A percentile compares a stretch with the other conserved stretches of the same genome.
Conservation (phyloP, 2,329 filamentous ascomycete genomes). For the Xylaria digitata region DNA sequence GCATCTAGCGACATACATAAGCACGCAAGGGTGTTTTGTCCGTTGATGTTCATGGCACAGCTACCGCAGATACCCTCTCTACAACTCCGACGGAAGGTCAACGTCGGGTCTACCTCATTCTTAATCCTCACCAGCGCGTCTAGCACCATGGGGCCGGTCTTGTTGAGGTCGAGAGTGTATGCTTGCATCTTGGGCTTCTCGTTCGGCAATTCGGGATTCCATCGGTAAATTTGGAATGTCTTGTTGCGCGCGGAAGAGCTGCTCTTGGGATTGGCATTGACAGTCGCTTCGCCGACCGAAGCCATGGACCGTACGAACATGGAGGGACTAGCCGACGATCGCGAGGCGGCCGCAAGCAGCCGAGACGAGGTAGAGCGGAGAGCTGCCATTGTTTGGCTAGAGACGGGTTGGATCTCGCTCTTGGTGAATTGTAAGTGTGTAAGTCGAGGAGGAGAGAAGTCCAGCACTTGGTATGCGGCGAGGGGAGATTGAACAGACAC, state of each 20-base stretch:
- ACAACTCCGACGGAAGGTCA: slow-evolving; percentile 96
- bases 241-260: slow-evolving; percentile 75
- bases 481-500: slow-evolving; percentile 9
- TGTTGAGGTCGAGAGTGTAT: slow-evolving; percentile 96
- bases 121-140: slow-evolving; percentile 98
- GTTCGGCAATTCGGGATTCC: slow-evolving; percentile 92
- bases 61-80: slow-evolving; percentile 98
- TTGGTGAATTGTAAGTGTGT: slow-evolving; percentile 4
- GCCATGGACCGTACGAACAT: slow-evolving; percentile 66
- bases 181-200: slow-evolving; percentile 96
- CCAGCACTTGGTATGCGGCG: slow-evolving; percentile 8
- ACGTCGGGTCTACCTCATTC: slow-evolving; percentile 96
- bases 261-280: slow-evolving; percentile 69
- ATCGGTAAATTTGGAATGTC: slow-evolving; percentile 98
- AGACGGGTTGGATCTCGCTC: slow-evolving; percentile 13
- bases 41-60: slow-evolving; percentile 99
- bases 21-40: slow-evolving; percentile 96
- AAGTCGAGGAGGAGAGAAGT: slow-evolving; percentile 9
- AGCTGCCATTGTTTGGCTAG: slow-evolving; percentile 65
- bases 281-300: slow-evolving; percentile 68
- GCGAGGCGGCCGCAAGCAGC: slow-evolving; percentile 60
- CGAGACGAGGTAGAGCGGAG: slow-evolving; percentile 68
- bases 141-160: slow-evolving; percentile 98
- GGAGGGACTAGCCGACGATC: slow-evolving; percentile 54
- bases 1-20: slow-evolving; percentile 75